Conservation (phyloP, 306 rosid species). For the Comarum palustre region DNA sequence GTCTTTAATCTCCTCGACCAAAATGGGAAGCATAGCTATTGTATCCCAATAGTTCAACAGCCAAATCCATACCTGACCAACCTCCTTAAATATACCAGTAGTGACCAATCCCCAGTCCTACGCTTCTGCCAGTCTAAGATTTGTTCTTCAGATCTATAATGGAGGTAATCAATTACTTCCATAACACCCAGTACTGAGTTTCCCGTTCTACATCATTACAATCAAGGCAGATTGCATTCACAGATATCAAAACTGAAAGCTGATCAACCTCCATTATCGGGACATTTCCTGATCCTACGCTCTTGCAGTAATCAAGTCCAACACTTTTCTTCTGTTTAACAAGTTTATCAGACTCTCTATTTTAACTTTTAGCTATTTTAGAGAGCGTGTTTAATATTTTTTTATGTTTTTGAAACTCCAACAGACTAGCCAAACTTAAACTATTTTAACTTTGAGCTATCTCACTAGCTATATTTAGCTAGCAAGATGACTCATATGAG, state of each 20-base stretch:
- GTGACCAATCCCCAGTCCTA: not conserved
- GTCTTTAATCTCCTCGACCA: not conserved
- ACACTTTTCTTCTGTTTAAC: not conserved
- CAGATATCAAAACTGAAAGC: not conserved
- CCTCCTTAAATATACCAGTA: slow-evolving; percentile 7
- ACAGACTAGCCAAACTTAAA: no score
- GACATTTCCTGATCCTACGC: not conserved
- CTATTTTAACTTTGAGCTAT: no score
- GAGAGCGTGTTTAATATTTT: no score
- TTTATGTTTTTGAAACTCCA: no score
- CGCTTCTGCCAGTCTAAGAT: slow-evolving; percentile 2
- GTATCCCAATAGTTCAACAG: slow-evolving; percentile 5
- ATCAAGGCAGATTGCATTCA: not conserved
- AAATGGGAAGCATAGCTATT: not conserved
- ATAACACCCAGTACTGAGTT: not conserved
- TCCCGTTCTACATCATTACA: not conserved
- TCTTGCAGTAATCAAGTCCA: not conserved
- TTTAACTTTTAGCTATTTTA: no score
- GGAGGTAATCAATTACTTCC: not conserved
- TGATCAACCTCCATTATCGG: not conserved
- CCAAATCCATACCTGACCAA: not conserved
- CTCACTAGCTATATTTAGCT: no score
- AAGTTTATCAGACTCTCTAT: no score
- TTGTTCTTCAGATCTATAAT: not conserved
- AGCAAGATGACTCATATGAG: no score